Base-by-base conservation (phyloP, 2,329 filamentous ascomycete species). In the Monosporascus ibericus region DNA sequence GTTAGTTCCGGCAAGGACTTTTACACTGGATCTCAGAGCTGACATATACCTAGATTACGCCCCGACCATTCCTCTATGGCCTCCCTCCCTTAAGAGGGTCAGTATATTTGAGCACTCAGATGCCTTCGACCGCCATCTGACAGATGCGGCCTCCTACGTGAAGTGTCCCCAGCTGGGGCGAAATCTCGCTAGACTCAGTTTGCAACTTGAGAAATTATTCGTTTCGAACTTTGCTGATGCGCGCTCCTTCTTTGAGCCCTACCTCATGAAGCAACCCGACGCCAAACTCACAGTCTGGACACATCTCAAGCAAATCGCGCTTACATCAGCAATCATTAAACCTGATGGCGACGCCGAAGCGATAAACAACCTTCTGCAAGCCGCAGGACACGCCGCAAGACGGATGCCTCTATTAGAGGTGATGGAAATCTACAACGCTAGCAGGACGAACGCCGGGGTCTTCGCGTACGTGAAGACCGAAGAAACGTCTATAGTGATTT, bases 401-500 rank as follows among this genome's bases (percentile, higher is more conserved):
- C 55, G 58, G 39, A 66, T 66, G 64, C 64, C 64, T 3, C 48
- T 47, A 27, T 49, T 66, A 42, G 52, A 55, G 22, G 44, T 60
- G 20, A 55, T 66, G 54, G 64, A 65, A 53, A 47, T 66, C 3
- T 66, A 60, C 48, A 63, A 62, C 50, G 61, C 58, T n/a, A 60
- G 57, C 40, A 48, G 50, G 20, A 52, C 51, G 42, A 58, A 57
- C 42, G 62, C 56, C 20, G 64, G 58, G 39, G 56, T 61, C 24
- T 66, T 66, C 58, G 59, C 60, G 42, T 66, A 65, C 52, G 48
- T 55, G 30, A 56, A 57, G 8, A 52, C 44, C 22, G 37, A 48
- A 47, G 39, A 48, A 14, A 48, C 37, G 24, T 53, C 54, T 24
- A 18, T 53, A 9, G 47, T 60, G 15, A 46, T 44, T 25, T 62